Evolutionary conservation across 495 filamentous ascomycete genomes (phyloP).

Genomic region (Tuber umbilicatum): DNA sequence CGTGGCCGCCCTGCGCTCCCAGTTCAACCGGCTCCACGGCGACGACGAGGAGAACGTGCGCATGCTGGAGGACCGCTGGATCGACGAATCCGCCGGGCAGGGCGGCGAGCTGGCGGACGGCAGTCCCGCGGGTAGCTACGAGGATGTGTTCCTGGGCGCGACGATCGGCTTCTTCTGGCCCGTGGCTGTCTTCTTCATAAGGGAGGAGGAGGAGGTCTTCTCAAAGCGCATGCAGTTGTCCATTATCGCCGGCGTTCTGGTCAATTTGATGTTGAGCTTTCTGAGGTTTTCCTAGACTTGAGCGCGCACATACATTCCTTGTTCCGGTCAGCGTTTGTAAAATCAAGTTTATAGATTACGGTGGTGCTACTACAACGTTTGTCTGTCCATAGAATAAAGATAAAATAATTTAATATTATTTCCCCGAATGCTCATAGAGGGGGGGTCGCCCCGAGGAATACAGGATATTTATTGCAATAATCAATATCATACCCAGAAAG

Average conservation of each 20-base stretch:
- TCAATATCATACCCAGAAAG: too few species aligned
- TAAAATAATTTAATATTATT: too few species aligned
- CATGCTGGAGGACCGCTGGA: conserved; percentile 80
- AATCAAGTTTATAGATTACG: not conserved
- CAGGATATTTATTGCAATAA: too few species aligned
- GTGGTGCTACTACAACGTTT: not conserved
- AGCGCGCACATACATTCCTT: not conserved
- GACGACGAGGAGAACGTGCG: conserved; percentile 52
- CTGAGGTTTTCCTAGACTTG: conserved; percentile 47
- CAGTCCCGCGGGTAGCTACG: conserved; percentile 51
- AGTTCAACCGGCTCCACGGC: conserved; percentile 70
- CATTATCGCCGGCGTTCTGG: conserved; percentile 69
- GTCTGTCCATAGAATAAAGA: too few species aligned
- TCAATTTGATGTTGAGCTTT: conserved; percentile 65
- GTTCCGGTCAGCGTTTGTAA: not conserved
- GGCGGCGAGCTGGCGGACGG: conserved; percentile 46
- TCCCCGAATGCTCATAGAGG: too few species aligned
- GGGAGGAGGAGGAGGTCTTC: conserved; percentile 89
- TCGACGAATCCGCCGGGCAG: conserved; percentile 55
- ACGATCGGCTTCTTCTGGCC: conserved; percentile 94
- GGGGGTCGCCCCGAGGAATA: too few species aligned
- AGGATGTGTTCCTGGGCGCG: conserved; percentile 82
- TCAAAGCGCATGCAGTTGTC: conserved; percentile 73
- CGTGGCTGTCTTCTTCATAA: conserved; percentile 67
- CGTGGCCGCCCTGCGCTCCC: conserved; percentile 70